Percentiles rank a stretch among this genome's conserved stretches.
These are phyloP conservation scores for Huntiella omanensis DNA, from an alignment of 2,329 filamentous ascomycete species.

Conservation along the genomic window DNA sequence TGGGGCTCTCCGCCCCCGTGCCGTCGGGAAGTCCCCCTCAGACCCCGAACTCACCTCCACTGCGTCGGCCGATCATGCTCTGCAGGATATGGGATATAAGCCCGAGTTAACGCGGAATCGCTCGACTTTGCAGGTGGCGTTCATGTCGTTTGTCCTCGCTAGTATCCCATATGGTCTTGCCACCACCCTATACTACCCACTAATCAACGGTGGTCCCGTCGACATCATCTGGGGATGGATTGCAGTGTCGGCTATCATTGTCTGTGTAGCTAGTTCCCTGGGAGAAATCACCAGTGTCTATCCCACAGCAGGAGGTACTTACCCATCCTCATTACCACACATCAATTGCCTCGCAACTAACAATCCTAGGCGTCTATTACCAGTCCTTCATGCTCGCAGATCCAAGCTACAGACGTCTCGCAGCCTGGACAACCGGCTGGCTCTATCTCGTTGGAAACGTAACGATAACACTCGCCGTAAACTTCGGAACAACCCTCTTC, in stretches of 20 bases:
- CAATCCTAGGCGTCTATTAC: constrained; percentile 42
- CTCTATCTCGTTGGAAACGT: constrained; percentile 62
- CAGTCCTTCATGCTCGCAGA: constrained; percentile 59
- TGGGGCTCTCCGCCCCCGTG: neutral
- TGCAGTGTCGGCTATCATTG: constrained; percentile 46
- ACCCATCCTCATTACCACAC: neutral
- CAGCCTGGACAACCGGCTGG: constrained; percentile 59
- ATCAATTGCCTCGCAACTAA: neutral
- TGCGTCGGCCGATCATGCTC: constrained; percentile 38
- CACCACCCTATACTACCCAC: constrained; percentile 49
- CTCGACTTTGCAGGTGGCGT: constrained; percentile 50
- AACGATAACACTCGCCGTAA: constrained; percentile 66
- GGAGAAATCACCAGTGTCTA: constrained; percentile 61
- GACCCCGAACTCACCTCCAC: constrained; percentile 13
- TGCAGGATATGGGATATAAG: constrained; percentile 47
- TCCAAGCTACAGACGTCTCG: constrained; percentile 37
- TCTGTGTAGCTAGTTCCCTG: constrained; percentile 51
- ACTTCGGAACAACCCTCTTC: constrained; percentile 57
- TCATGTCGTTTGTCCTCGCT: constrained; percentile 60
- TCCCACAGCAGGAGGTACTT: constrained; percentile 48
- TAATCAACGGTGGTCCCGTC: constrained; percentile 46
- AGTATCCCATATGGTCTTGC: constrained; percentile 57
- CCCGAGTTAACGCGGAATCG: constrained; percentile 44
- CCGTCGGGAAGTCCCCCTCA: neutral
- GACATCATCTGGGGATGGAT: constrained; percentile 60